Base-by-base conservation (phyloP, 177 flowering plant species). In the Vitis hybrid region DNA sequence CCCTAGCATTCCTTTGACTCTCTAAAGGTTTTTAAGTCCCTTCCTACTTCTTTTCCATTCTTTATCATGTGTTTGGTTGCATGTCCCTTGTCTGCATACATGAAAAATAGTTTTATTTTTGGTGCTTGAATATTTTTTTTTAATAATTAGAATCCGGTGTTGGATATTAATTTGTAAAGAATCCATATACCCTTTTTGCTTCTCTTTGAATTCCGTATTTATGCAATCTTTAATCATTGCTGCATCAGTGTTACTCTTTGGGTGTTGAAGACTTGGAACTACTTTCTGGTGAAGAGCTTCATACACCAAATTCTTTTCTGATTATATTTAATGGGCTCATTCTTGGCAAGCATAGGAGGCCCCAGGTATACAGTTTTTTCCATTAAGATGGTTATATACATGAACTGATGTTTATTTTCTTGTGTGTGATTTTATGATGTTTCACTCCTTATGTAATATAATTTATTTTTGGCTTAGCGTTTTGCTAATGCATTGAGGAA, bases 211-310 rank as follows among this genome's bases (percentile, higher is more conserved):
- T 49, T 71, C 57, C 54, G 62, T 52, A 32, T 26, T 17, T 5
- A 5, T 39, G 51, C 39, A 67, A 12, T 15, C 51, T 60, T 19
- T 18, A 51, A 39, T n/a, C 6, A 10, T 52, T 74, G 32, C 50
- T 78, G 68, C 19, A 19, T 19, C 68, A 94, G 94, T 93, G 94
- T 79, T 80, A 87, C 65, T 73, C 75, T 66, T 76, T 90, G 84
- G 99, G 98, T 18, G 98, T 96, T 67, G 93, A 89, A 72, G 89
- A 85, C 81, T 82, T 93, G 72, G 91, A 87, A 74, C 61, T 81
- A 57, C 87, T 90, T 9, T 93, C 98, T 67, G 93, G 78, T 21
- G 97, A 93, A 77, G 98, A 91, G 86, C 89, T 96, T 68, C 99
- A 96, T 71, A 70, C 87, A 13, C 80, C 86, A 77, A 76, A 85